Evolutionary conservation across 169 alveolate genomes (phyloP).

Genomic region (Toxoplasma gondii): DNA sequence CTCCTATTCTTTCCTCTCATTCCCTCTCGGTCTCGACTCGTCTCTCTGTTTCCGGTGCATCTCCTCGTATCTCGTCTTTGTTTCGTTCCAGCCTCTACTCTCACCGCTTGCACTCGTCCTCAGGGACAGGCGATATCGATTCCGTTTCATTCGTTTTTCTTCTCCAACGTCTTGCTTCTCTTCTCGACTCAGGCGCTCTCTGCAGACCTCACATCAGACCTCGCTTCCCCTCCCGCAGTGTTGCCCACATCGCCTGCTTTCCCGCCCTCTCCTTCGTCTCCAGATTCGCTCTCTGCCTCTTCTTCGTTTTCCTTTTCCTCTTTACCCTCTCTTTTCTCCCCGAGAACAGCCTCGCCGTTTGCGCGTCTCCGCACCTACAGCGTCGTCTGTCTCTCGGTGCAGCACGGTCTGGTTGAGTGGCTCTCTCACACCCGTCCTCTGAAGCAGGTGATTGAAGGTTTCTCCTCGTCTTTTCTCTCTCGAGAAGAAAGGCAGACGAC

Average conservation of each 20-base stretch:
- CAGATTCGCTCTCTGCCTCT: neutral
- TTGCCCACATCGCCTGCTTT: neutral
- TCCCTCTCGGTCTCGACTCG: neutral
- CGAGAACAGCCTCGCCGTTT: neutral
- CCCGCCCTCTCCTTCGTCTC: neutral
- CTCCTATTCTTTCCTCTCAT: no score
- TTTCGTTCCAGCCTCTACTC: no score
- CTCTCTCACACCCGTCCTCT: conserved; percentile 20
- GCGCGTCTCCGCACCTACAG: conserved; percentile 38
- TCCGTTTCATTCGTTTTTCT: no score
- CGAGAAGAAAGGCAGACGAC: no score
- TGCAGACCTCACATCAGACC: no score
- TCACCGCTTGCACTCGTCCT: no score
- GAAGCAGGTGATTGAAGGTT: neutral
- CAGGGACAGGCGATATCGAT: no score
- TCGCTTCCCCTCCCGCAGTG: neutral
- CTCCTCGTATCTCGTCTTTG: no score
- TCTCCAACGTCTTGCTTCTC: no score
- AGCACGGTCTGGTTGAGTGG: conserved; percentile 57
- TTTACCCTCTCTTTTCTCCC: neutral
- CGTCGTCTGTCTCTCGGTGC: conserved; percentile 31
- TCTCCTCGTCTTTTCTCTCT: neutral
- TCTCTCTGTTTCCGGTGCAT: no score
- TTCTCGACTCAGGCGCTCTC: no score
- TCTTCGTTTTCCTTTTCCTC: neutral